Conservation (phyloP, 352 stramenopile genomes). For the Globisporangium paroecandrum region DNA sequence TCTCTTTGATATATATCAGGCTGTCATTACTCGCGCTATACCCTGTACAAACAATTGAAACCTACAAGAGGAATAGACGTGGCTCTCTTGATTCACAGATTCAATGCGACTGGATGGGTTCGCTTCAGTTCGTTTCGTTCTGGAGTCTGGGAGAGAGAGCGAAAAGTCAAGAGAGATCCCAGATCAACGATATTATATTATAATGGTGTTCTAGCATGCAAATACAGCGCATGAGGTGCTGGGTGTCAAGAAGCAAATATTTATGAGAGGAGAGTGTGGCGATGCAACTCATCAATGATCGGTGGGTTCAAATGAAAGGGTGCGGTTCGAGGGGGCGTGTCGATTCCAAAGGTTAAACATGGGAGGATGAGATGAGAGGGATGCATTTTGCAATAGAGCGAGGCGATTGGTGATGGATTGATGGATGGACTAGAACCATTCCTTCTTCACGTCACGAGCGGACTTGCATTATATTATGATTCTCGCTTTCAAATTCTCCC, state of each 20-base stretch:
- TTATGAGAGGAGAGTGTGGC: too few relatives aligned
- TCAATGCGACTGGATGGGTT: neutral
- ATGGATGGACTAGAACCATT: neutral
- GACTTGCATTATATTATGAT: neutral
- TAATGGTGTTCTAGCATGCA: too few relatives aligned
- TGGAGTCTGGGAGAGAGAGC: neutral
- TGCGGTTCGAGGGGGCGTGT: neutral
- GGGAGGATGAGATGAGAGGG: neutral
- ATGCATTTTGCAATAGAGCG: neutral
- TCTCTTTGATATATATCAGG: too few relatives aligned
- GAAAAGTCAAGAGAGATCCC: neutral
- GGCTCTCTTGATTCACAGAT: neutral
- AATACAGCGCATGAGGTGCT: too few relatives aligned
- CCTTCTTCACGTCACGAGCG: neutral
- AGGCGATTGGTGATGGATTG: neutral
- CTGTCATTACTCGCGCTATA: too few relatives aligned
- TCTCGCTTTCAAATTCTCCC: neutral
- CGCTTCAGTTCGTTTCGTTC: neutral
- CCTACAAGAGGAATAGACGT: neutral
- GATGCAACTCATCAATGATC: too few relatives aligned
- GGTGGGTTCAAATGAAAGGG: neutral
- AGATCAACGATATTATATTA: neutral
- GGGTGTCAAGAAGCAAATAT: too few relatives aligned
- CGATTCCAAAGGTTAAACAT: neutral
- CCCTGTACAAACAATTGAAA: too few relatives aligned